Conservation (phyloP, 148 eudicot genomes). For the Mesembryanthemum crystallinum region DNA sequence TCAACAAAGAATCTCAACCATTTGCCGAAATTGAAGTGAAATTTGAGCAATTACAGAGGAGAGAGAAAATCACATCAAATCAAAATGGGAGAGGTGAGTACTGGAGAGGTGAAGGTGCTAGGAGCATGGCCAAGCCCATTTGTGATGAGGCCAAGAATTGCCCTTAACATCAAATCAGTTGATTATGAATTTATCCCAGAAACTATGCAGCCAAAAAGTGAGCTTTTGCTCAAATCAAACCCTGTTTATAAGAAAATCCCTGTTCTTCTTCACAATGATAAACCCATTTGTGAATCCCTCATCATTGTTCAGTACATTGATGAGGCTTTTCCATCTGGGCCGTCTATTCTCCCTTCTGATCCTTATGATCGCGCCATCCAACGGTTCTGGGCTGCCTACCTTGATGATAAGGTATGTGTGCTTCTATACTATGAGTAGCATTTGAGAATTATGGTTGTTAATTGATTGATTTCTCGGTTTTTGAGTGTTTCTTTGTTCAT, state of each 20-base stretch:
- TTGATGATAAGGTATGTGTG: constrained; percentile 46
- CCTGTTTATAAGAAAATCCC: constrained; percentile 75
- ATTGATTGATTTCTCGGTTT: no score
- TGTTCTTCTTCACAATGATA: constrained; percentile 53
- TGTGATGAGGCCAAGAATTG: constrained; percentile 44
- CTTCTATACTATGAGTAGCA: not conserved
- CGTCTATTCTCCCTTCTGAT: constrained; percentile 57
- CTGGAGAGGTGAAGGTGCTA: constrained; percentile 41
- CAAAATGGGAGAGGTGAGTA: constrained; percentile 24
- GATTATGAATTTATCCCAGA: constrained; percentile 43
- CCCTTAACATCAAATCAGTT: constrained; percentile 45
- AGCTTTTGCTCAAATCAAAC: constrained; percentile 64
- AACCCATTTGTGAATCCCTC: constrained; percentile 59
- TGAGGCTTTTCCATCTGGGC: constrained; percentile 47
- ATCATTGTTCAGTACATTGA: constrained; percentile 67
- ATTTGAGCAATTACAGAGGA: no score
- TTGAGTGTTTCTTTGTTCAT: no score
- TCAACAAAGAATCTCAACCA: no score
- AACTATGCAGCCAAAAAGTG: constrained; percentile 41
- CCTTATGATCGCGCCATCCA: constrained; percentile 70
- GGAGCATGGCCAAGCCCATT: constrained; percentile 55
- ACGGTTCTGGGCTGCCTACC: constrained; percentile 67
- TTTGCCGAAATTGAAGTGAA: not conserved
- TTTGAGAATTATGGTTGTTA: not conserved
- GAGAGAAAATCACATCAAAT: no score